Base-by-base conservation (phyloP, 352 stramenopile genomes). In the Elongisporangium prolatum region DNA sequence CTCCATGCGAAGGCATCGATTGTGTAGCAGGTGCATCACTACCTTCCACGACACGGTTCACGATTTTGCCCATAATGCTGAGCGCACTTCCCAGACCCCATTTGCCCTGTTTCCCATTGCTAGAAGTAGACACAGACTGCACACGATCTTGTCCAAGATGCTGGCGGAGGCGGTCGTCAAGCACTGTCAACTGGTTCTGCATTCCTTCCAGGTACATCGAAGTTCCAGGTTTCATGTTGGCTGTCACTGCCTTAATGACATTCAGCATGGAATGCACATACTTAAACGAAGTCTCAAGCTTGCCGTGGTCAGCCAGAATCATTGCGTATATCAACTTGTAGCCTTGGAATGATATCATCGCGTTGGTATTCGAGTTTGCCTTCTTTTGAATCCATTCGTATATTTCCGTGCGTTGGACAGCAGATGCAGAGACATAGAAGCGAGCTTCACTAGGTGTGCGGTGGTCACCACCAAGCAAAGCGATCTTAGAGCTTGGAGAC, bases 261-360 rank as follows among this genome's bases (percentile, higher is more conserved):
- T 68, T 77, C 17, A 93, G 64, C 86, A 96, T 96, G 16, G 84
- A 80, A 52, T 79, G 88, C 55, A 96, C 84, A 56, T 96, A 96
- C 65, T 91, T 91, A 68, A 93, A 94, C 18, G 86, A 72, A 14
- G 78, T 86, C 57, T 93, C 84, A 10, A 92, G 64, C 64, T 91
- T 91, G 34, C 86, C 86, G 60, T 90, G 78, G 62, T 96, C 86
- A 0, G 84, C 86, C 24, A 96, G 60, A 22, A 92, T 68, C 81
- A 93, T 93, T 21, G 87, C 81, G 57, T 96, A 89, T 56, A 96
- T 93, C 34, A 95, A 68, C 61, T 96, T 96, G 72, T 95, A 96
- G 20, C 85, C 87, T 60, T 96, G 87, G 65, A 95, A 94, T 21
- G 87, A 79, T 52, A 96, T 86, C 75, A 92, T 81, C 54, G 79